Base-by-base conservation (phyloP, 352 stramenopile species). In the Thraustochytrium striatum region DNA sequence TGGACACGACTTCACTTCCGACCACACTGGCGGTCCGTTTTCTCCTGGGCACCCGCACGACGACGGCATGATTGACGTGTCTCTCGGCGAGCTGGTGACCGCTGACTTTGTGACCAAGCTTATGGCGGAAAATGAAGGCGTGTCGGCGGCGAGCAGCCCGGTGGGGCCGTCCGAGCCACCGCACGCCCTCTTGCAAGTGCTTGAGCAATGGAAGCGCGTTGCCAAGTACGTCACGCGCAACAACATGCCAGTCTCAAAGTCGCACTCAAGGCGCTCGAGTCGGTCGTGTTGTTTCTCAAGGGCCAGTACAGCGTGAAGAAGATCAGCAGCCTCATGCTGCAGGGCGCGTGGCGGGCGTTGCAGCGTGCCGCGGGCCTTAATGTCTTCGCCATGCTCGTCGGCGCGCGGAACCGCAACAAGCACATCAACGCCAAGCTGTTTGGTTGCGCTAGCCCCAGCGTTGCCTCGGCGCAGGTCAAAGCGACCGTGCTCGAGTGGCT, bases 401-500 rank as follows among this genome's bases (percentile, higher is more conserved):
- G 32, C 43, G 44, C 43, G 25, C n/a, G n/a, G 9, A 5, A 38
- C 19, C 19, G 32, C 21, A 62, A 58, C 30, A 61, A 5, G 7
- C n/a, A 30, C n/a, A 70, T 9, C 65, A 30, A 28, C 8, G 16
- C 0, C 5, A 5, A 70, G 8, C 30, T 75, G 11, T 75, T 75
- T n/a, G 65, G 65, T 28, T 9, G 21, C 19, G 21, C 65, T 28
- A 50, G 25, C 21, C 3, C 28, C 9, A 62, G 5, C 30, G n/a
- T 75, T 3, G 5, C 88, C 28, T 92, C 89, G 13, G 90, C 50
- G 88, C 88, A 43, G 69, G 92, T 2, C 87, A 87, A 36, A 90
- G 86, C n/a, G n/a, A n/a, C n/a, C 59, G 83, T 84, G 7, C 57
- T 93, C 61, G 87, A 94, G 68, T 94, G 89, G 89, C 59, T 94